phyloP scores from a whole-genome alignment of 805 yeast genomes.

The Candida argentea region DNA sequence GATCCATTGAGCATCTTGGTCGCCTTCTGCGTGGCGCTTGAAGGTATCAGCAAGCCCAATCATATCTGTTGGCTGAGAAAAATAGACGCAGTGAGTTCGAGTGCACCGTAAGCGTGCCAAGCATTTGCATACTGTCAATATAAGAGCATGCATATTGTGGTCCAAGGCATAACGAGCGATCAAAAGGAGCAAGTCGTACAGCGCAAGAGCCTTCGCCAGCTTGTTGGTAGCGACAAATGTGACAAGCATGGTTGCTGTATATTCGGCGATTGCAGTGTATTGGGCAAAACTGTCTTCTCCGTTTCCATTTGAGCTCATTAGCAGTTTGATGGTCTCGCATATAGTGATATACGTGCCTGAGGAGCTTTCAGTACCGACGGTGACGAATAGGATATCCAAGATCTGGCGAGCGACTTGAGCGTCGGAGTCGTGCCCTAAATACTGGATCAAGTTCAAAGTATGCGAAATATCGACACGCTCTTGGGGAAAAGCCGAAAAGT shows the following conservation, averaged over 20 bases:
- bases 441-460: no score
- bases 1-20: conserved; percentile 34
- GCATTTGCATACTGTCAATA: conserved; percentile 41
- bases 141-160: conserved; percentile 22
- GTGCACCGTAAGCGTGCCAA: conserved; percentile 47
- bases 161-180: conserved; percentile 27
- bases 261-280: no score
- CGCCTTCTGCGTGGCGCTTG: conserved; percentile 33
- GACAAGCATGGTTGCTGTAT: no score
- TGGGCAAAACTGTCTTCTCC: conserved; percentile 10
- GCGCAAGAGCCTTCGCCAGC: conserved; percentile 16
- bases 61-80: conserved; percentile 48
- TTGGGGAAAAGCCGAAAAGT: no score
- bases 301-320: conserved; percentile 4
- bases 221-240: conserved; percentile 13
- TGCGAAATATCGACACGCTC: no score
- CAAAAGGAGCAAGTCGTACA: conserved; percentile 21
- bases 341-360: background rate
- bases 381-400: no score
- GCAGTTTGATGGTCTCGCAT: background rate
- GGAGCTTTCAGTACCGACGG: no score
- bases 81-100: conserved; percentile 32
- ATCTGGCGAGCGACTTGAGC: no score
- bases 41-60: conserved; percentile 56
- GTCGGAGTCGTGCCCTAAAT: no score